Evolutionary conservation across 1,284 basidiomycete species (phyloP).

Genomic region (Ustanciosporium gigantosporum): DNA sequence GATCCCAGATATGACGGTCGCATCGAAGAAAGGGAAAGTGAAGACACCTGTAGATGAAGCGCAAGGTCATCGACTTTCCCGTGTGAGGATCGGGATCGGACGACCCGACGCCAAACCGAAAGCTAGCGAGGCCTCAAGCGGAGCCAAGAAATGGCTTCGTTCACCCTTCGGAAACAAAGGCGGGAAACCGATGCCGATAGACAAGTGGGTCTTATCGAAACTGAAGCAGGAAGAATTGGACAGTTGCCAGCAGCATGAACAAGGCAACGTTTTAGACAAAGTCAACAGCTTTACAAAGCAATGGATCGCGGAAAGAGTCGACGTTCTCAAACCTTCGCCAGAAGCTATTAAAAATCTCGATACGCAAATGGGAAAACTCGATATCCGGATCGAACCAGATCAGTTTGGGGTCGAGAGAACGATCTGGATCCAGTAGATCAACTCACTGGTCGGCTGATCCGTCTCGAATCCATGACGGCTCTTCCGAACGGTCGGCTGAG

Average conservation of each 20-base stretch:
- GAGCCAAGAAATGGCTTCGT: too few relatives aligned
- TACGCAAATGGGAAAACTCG: background rate
- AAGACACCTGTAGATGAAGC: too few relatives aligned
- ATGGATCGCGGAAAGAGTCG: slow-evolving; percentile 9
- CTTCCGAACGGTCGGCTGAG: too few relatives aligned
- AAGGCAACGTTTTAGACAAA: background rate
- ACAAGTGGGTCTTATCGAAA: slow-evolving; percentile 18
- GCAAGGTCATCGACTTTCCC: background rate
- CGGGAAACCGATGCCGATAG: slow-evolving; percentile 2
- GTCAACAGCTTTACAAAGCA: background rate
- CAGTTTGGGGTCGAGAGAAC: slow-evolving; percentile 21
- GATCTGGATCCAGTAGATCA: slow-evolving; percentile 25
- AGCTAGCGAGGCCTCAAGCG: background rate
- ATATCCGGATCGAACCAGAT: slow-evolving; percentile 6
- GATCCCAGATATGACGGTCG: too few relatives aligned
- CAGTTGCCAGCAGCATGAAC: slow-evolving; percentile 2
- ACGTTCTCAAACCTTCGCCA: background rate
- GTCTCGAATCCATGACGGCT: too few relatives aligned
- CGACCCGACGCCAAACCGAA: background rate
- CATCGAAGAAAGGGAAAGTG: too few relatives aligned
- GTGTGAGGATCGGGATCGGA: slow-evolving; percentile 21
- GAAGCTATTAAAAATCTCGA: background rate
- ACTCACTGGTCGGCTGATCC: too few relatives aligned
- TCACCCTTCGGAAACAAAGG: background rate
- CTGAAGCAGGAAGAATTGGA: slow-evolving; percentile 4